Percentiles rank a stretch among this genome's conserved stretches.
Conservation (phyloP, 2,329 filamentous ascomycete species). For the Venturiaceae sp. region DNA sequence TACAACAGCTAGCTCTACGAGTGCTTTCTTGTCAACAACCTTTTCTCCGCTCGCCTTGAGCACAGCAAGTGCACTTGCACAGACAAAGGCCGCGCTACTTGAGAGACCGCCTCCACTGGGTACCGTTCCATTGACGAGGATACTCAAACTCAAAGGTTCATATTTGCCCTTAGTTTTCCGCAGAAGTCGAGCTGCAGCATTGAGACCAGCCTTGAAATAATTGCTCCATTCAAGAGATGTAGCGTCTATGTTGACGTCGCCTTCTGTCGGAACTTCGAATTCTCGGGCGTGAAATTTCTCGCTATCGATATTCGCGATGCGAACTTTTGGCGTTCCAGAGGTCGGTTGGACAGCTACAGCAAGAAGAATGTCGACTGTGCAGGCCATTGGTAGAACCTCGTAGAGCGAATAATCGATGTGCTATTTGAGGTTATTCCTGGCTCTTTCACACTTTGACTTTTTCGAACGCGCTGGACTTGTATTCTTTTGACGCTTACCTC, state of each 20-base stretch:
- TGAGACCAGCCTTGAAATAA: slow-evolving; percentile 91
- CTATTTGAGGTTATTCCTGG: slow-evolving; percentile 18
- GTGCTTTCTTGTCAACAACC: slow-evolving; percentile 76
- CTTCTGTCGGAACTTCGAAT: slow-evolving; percentile 58
- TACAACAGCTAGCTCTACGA: slow-evolving; percentile 88
- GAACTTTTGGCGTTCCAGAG: slow-evolving; percentile 51
- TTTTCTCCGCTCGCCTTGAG: slow-evolving; percentile 75
- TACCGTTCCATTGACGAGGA: slow-evolving; percentile 85
- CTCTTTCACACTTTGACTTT: too few relatives aligned
- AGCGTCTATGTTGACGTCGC: slow-evolving; percentile 61
- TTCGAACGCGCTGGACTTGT: too few relatives aligned
- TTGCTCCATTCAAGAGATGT: slow-evolving; percentile 90
- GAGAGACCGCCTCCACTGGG: slow-evolving; percentile 87
- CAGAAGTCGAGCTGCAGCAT: slow-evolving; percentile 71
- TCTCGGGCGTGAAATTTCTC: slow-evolving; percentile 66
- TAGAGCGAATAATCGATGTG: slow-evolving; percentile 99
- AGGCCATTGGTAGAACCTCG: slow-evolving; percentile 90
- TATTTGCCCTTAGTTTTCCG: slow-evolving; percentile 53
- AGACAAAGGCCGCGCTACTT: slow-evolving; percentile 90
- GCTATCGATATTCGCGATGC: slow-evolving; percentile 69
- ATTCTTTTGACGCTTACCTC: slow-evolving; percentile 4
- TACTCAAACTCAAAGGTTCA: slow-evolving; percentile 67
- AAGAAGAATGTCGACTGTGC: slow-evolving; percentile 82
- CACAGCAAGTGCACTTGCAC: slow-evolving; percentile 77
- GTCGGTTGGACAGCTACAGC: slow-evolving; percentile 56